A percentile compares a stretch with the other conserved stretches of the same genome.
Evolutionary conservation across 2,329 filamentous ascomycete genomes (phyloP).

Genomic region (Cordyceps cateniannulata): DNA sequence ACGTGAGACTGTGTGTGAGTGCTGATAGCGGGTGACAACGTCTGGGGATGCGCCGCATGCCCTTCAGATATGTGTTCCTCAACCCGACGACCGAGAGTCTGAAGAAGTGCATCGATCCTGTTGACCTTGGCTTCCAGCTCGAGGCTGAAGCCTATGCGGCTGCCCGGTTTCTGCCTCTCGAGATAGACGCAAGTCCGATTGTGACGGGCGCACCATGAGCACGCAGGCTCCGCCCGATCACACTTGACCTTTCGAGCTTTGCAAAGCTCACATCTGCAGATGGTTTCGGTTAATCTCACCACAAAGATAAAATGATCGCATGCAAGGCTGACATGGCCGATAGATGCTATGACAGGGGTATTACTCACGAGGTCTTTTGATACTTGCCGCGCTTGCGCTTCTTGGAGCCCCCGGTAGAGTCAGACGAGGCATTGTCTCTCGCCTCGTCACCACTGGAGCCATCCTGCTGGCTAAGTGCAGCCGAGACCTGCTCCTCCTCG

Average conservation of each 20-base stretch:
- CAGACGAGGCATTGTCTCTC: constrained; percentile 24
- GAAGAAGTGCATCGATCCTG: constrained; percentile 42
- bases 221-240: constrained; percentile 52
- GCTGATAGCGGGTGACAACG: constrained; percentile 28
- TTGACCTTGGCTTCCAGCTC: constrained; percentile 52
- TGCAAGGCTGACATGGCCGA: neutral
- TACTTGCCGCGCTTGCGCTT: constrained; percentile 35
- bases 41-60: constrained; percentile 20
- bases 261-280: constrained; percentile 35
- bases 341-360: neutral
- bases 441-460: constrained; percentile 32
- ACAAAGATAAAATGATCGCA: neutral
- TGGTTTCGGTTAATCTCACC: neutral
- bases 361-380: constrained; percentile 36
- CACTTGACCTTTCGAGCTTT: constrained; percentile 41
- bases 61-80: constrained; percentile 35
- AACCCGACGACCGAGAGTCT: constrained; percentile 35
- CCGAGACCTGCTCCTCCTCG: constrained; percentile 10
- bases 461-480: constrained; percentile 14
- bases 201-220: constrained; percentile 65
- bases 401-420: constrained; percentile 22
- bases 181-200: constrained; percentile 61
- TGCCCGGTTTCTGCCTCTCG: constrained; percentile 63
- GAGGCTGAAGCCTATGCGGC: constrained; percentile 54
- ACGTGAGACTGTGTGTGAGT: constrained; percentile 28